Base-by-base conservation (phyloP, 2,329 filamentous ascomycete species). In the Ceratocystis eucalypticola region DNA sequence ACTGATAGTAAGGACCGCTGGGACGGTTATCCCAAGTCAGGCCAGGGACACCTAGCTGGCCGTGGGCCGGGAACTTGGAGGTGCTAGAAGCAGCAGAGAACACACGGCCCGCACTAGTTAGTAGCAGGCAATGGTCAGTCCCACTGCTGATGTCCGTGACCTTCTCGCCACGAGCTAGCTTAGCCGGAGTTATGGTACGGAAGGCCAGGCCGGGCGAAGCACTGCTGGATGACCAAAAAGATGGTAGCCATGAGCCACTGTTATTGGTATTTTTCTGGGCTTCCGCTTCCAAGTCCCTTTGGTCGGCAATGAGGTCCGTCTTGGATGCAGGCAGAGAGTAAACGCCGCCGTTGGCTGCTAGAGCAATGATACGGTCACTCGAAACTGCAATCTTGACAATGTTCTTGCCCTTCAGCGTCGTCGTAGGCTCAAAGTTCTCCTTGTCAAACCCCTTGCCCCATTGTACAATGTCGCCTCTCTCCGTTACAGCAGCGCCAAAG, bases 1-100 rank as follows among this genome's bases (percentile, higher is more conserved):
- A 87, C 71, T 87, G 82, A 72, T 97, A 91, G 71, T 89, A 94
- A 0, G 89, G 80, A 0, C 91, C 91, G 53, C 80, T 75, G 0
- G 92, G 92, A 20, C 90, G 83, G 1, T 86, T 91, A 1, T 80
- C 77, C 89, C 90, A 97, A 15, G 82, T 88, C 57, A 97, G 77
- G 0, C 90, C 91, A 0, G 91, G 87, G 28, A 97, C 80, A 61
- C 94, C 94, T 62, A 97, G 82, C 76, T 99, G 92, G 5, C 94
- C 94, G 72, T 84, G 87, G 1, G 83, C 82, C 0, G 94, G 94
- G 73, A 88, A 97, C 64, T 85, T 81, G 66, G 88, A 83, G 20
- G 86, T 86, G 69, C 88, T 91, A 1, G 91, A 86, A 1, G 90
- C 93, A n/a, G 89, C 87, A 1, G 92, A 89, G 75, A 95, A 97